Evolutionary conservation across 1,284 basidiomycete species (phyloP).

Genomic region (Ustanciosporium gigantosporum): DNA sequence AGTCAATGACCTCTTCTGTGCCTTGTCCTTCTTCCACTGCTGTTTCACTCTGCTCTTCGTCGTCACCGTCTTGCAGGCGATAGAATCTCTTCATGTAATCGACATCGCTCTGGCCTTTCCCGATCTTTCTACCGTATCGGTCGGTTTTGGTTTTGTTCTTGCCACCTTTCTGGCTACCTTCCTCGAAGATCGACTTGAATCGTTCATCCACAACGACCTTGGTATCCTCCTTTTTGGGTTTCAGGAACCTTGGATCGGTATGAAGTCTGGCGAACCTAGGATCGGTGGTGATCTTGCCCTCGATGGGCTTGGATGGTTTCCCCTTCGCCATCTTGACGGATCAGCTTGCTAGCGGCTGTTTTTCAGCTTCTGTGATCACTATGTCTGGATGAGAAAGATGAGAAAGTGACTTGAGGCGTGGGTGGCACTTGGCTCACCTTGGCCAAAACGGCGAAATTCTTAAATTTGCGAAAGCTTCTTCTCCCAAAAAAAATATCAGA

Average conservation of each 20-base stretch:
- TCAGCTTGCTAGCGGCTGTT: too few relatives aligned
- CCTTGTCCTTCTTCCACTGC: slow-evolving; percentile 22
- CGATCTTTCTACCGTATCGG: slow-evolving; percentile 83
- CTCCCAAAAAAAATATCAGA: too few relatives aligned
- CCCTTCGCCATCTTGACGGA: too few relatives aligned
- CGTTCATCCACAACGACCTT: slow-evolving; percentile 90
- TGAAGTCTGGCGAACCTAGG: slow-evolving; percentile 78
- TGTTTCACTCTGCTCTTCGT: slow-evolving; percentile 19
- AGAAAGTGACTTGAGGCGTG: too few relatives aligned
- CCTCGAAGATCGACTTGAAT: slow-evolving; percentile 69
- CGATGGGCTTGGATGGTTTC: too few relatives aligned
- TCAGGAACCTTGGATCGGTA: slow-evolving; percentile 89
- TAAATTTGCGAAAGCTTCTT: too few relatives aligned
- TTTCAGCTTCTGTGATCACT: too few relatives aligned
- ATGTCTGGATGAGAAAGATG: too few relatives aligned
- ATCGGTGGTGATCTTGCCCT: slow-evolving; percentile 32
- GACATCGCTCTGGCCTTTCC: slow-evolving; percentile 29
- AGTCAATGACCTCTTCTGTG: slow-evolving; percentile 67
- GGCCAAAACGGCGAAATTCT: too few relatives aligned
- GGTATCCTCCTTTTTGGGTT: slow-evolving; percentile 75
- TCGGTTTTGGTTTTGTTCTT: slow-evolving; percentile 69
- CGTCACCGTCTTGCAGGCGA: slow-evolving; percentile 49
- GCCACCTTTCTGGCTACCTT: slow-evolving; percentile 33
- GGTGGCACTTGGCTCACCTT: too few relatives aligned
- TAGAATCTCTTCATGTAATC: slow-evolving; percentile 51